These are phyloP conservation scores for Astragalus glycyphyllos DNA, from an alignment of 306 rosid species.

Conservation along the genomic window DNA sequence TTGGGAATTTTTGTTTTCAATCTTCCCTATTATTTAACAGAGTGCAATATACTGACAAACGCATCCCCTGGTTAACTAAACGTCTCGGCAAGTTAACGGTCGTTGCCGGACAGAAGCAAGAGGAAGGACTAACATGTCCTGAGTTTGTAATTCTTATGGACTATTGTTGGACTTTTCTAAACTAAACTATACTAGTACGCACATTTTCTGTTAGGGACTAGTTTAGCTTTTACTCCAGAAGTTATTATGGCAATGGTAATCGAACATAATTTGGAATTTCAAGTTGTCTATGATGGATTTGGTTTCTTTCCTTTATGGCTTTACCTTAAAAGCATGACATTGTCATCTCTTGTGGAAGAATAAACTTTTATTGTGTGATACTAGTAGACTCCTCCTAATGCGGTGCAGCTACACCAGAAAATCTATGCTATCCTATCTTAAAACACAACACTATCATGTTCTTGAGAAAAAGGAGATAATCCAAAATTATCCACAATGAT, in stretches of 20 bases:
- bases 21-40: too few species aligned
- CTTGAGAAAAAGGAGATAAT: conserved; percentile 30
- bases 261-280: conserved; percentile 4
- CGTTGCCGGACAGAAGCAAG: too few species aligned
- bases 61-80: too few species aligned
- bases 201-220: too few species aligned
- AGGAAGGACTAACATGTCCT: too few species aligned
- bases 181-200: too few species aligned
- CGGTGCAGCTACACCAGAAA: conserved; percentile 8
- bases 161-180: too few species aligned
- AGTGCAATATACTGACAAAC: too few species aligned
- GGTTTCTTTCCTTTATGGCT: conserved; percentile 17
- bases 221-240: too few species aligned
- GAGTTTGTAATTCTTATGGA: too few species aligned
- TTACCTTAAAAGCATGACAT: conserved; percentile 25
- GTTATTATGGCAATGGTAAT: conserved; percentile 15
- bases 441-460: conserved; percentile 11
- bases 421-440: conserved; percentile 10
- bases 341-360: conserved; percentile 16
- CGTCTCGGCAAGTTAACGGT: too few species aligned
- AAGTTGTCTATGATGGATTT: conserved; percentile 17
- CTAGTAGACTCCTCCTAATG: conserved; percentile 15
- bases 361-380: conserved; percentile 17
- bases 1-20: too few species aligned
- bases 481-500: conserved; percentile 16